Percentiles rank a stretch among this genome's conserved stretches.
Conservation (phyloP, 2,329 filamentous ascomycete genomes). For the Fusarium nodosum region DNA sequence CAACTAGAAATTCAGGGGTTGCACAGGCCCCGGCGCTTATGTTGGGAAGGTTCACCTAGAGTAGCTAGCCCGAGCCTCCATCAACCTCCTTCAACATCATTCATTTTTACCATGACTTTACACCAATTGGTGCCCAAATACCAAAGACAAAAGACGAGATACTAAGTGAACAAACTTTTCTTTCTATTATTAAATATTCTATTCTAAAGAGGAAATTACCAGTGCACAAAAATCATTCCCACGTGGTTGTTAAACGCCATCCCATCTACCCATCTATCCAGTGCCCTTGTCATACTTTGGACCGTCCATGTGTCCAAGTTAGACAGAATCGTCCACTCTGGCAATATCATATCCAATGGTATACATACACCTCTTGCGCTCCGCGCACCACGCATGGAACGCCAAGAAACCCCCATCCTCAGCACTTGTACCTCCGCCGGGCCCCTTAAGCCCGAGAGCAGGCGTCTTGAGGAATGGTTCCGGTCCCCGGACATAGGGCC, state of each 20-base stretch:
- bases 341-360: conserved; percentile 47
- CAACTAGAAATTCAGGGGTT: conserved; percentile 17
- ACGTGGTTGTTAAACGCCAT: conserved; percentile 23
- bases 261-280: conserved; percentile 10
- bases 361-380: conserved; percentile 55
- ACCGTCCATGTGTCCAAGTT: neutral
- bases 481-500: conserved; percentile 55
- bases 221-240: conserved; percentile 11
- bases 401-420: conserved; percentile 51
- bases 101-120: conserved; percentile 5
- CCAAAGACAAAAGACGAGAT: neutral
- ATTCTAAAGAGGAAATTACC: conserved; percentile 12
- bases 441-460: conserved; percentile 56
- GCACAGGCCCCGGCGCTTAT: conserved; percentile 28
- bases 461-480: conserved; percentile 55
- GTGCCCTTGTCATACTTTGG: conserved; percentile 5
- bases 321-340: conserved; percentile 1
- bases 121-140: neutral
- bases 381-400: conserved; percentile 56
- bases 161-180: neutral
- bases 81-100: neutral
- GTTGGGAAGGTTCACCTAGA: neutral
- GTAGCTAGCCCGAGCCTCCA: conserved; percentile 1
- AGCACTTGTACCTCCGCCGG: conserved; percentile 58
- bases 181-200: neutral